These are phyloP conservation scores for Chalaropsis ovoidea DNA, from an alignment of 2,329 filamentous ascomycete genomes.

Conservation along the genomic window DNA sequence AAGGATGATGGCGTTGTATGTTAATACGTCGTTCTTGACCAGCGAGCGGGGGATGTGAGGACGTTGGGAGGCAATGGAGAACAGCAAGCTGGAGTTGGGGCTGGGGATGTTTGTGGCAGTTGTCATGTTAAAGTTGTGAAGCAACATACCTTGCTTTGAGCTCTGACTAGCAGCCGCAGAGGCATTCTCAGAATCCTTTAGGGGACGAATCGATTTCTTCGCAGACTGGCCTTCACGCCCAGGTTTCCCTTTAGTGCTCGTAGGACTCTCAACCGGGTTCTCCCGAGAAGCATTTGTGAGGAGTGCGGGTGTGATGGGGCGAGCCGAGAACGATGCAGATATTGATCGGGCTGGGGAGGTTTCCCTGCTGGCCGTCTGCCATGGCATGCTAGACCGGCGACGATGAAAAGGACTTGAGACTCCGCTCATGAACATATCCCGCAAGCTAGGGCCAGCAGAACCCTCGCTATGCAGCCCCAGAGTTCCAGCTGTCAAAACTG, in stretches of 20 bases:
- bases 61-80: not conserved
- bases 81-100: not conserved
- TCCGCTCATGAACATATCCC: constrained; percentile 21
- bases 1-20: not conserved
- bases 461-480: constrained; percentile 27
- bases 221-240: not conserved
- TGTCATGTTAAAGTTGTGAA: not conserved
- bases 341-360: constrained; percentile 8
- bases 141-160: constrained; percentile 16
- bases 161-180: not conserved
- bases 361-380: constrained; percentile 9
- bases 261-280: not conserved
- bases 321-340: not conserved
- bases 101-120: not conserved
- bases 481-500: constrained; percentile 27
- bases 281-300: not conserved
- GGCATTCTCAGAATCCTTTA: not conserved
- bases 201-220: not conserved
- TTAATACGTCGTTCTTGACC: not conserved
- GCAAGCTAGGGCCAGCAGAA: constrained; percentile 16
- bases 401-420: constrained; percentile 12
- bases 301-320: not conserved
- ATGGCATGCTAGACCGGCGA: constrained; percentile 19
- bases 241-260: not conserved
- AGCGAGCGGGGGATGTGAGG: not conserved